These are phyloP conservation scores for Entrophospora sp. DNA, from an alignment of 192 early-diverging fungal species.

Conservation along the genomic window DNA sequence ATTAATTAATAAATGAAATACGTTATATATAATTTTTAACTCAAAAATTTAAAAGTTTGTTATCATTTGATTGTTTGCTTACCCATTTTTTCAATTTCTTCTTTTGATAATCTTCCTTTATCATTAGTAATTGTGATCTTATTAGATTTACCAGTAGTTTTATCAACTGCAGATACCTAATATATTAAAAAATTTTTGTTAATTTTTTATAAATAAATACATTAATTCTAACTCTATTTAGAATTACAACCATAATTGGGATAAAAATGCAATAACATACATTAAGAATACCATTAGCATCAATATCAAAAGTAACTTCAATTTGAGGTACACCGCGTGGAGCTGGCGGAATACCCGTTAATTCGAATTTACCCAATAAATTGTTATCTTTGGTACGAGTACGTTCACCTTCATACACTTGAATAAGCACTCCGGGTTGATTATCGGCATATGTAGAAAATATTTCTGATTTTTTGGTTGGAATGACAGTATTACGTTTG, in stretches of 20 bases:
- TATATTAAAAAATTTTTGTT: no score
- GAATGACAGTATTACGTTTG: no score
- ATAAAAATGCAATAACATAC: slow-evolving; percentile 36
- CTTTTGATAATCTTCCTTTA: no score
- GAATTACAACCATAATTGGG: slow-evolving; percentile 41
- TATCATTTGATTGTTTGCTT: background rate
- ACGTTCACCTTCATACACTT: no score
- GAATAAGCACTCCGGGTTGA: slow-evolving; percentile 95
- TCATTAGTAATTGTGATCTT: slow-evolving; percentile 99
- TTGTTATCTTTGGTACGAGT: slow-evolving; percentile 98
- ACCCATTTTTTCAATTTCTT: slow-evolving; percentile 94
- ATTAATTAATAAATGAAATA: no score
- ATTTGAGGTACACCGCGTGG: slow-evolving; percentile 96
- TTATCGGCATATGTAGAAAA: slow-evolving; percentile 98
- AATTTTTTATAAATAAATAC: no score
- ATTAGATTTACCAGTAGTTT: slow-evolving; percentile 87
- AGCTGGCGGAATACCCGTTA: slow-evolving; percentile 92
- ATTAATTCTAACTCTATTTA: slow-evolving; percentile 35
- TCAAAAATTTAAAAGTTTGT: background rate
- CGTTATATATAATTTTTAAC: no score
- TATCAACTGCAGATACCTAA: slow-evolving; percentile 65
- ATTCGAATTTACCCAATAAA: slow-evolving; percentile 95
- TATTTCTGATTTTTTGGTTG: slow-evolving; percentile 96
- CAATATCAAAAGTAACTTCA: no score
- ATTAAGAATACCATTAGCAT: no score